Evolutionary conservation across 805 yeast species (phyloP).

Genomic region (Candida sonorensis): DNA sequence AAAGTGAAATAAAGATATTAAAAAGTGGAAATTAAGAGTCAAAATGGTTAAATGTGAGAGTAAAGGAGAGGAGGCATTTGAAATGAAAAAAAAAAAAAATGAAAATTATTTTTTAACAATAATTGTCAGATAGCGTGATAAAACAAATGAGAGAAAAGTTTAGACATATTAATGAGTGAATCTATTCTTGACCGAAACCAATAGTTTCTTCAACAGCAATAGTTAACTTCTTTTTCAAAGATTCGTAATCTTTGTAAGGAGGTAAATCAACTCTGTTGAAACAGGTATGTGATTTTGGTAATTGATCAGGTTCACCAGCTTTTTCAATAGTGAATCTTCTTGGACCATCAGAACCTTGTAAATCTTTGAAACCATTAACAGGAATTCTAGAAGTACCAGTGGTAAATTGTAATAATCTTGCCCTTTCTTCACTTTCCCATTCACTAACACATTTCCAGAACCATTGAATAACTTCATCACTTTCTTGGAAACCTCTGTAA

Average conservation of each 20-base stretch:
- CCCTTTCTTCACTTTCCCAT: conserved; percentile 97
- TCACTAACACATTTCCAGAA: conserved; percentile 91
- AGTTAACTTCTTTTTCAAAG: conserved; percentile 82
- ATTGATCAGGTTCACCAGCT: conserved; percentile 89
- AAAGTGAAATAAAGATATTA: no score
- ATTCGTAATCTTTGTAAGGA: conserved; percentile 78
- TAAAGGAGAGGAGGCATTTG: no score
- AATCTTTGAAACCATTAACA: conserved; percentile 96
- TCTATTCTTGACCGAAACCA: conserved; percentile 99
- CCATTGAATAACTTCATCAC: conserved; percentile 96
- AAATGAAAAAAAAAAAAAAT: no score
- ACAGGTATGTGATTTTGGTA: conserved; percentile 98
- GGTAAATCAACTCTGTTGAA: conserved; percentile 98
- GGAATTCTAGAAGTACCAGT: conserved; percentile 99
- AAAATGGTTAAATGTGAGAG: no score
- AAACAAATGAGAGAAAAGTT: no score
- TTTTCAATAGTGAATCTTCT: conserved; percentile 97
- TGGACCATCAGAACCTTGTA: conserved; percentile 99
- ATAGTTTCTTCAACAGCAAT: conserved; percentile 98
- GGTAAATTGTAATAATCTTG: conserved; percentile 91
- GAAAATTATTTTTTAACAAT: no score
- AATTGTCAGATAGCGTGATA: no score
- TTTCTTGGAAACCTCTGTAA: conserved; percentile 95
- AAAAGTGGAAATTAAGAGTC: no score
- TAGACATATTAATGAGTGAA: no score